Percentiles rank a stretch among this genome's conserved stretches.
These are phyloP conservation scores for Clavispora fructus DNA, from an alignment of 805 yeast species.

Conservation along the genomic window DNA sequence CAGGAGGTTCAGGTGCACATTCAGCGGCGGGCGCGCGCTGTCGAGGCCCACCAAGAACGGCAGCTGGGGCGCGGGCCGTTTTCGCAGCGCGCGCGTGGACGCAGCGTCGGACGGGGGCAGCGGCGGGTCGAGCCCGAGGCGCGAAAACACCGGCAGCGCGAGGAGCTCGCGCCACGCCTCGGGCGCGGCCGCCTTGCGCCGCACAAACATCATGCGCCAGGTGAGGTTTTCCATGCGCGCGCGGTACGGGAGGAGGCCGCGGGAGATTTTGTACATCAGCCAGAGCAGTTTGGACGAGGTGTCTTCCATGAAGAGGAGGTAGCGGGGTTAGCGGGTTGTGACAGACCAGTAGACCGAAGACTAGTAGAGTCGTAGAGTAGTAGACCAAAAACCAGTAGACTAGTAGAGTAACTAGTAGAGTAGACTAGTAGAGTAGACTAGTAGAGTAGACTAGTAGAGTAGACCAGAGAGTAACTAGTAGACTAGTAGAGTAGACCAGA, in stretches of 20 bases:
- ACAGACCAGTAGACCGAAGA: too few relatives aligned
- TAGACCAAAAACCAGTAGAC: too few relatives aligned
- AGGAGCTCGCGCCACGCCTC: conserved; percentile 2
- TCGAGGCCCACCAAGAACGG: conserved; percentile 8
- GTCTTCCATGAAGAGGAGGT: conserved; percentile 7
- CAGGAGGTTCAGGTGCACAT: conserved; percentile 13
- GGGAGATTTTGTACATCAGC: conserved; percentile 78
- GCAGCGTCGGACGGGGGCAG: conserved; percentile 32
- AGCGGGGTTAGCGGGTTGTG: too few relatives aligned
- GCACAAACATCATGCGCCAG: conserved; percentile 78
- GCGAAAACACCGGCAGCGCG: conserved; percentile 6
- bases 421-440: neutral
- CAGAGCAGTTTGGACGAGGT: conserved; percentile 42
- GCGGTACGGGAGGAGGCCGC: conserved; percentile 66
- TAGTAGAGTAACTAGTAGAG: too few relatives aligned
- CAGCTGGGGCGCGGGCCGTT: conserved; percentile 17
- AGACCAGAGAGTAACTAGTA: too few relatives aligned
- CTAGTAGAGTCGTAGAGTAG: too few relatives aligned
- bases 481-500: too few relatives aligned
- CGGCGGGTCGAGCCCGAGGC: conserved; percentile 2
- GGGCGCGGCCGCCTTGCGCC: conserved; percentile 8
- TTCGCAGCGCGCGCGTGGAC: conserved; percentile 16
- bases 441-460: too few relatives aligned
- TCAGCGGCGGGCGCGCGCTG: neutral
- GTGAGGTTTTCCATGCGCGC: conserved; percentile 78